These are phyloP conservation scores for Saturnispora kantuleensis DNA, from an alignment of 805 yeast species.

Conservation along the genomic window DNA sequence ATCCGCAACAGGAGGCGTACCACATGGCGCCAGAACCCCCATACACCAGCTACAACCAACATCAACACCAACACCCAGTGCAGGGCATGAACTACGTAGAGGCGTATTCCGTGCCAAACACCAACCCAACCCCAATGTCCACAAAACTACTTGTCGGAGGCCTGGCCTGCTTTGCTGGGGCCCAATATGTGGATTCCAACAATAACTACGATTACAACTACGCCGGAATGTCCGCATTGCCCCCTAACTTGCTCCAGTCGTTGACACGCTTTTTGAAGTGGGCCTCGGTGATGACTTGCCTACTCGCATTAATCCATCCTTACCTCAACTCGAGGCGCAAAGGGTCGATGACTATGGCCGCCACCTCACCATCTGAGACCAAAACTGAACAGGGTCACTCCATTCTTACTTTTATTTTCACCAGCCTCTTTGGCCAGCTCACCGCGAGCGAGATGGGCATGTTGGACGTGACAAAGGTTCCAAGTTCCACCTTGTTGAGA, in stretches of 20 bases:
- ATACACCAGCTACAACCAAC: neutral
- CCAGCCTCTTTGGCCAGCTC: too few species aligned
- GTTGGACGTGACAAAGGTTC: too few species aligned
- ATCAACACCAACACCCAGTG: slow-evolving; percentile 4
- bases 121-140: neutral
- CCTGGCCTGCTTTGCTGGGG: slow-evolving; percentile 26
- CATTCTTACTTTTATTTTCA: too few species aligned
- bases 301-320: neutral
- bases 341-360: too few species aligned
- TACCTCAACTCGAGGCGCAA: slow-evolving; percentile 3
- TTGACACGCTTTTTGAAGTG: neutral
- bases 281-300: neutral
- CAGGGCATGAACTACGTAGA: neutral
- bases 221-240: slow-evolving; percentile 7
- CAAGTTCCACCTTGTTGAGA: too few species aligned
- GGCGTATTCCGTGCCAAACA: slow-evolving; percentile 1
- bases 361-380: too few species aligned
- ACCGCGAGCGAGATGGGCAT: too few species aligned
- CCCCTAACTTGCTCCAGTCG: neutral
- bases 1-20: too few species aligned
- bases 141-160: slow-evolving; percentile 25
- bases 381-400: too few species aligned
- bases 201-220: slow-evolving; percentile 12
- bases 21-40: too few species aligned
- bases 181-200: slow-evolving; percentile 15